Conservation (phyloP, 2,329 filamentous ascomycete species). For the Clathrospora elynae region DNA sequence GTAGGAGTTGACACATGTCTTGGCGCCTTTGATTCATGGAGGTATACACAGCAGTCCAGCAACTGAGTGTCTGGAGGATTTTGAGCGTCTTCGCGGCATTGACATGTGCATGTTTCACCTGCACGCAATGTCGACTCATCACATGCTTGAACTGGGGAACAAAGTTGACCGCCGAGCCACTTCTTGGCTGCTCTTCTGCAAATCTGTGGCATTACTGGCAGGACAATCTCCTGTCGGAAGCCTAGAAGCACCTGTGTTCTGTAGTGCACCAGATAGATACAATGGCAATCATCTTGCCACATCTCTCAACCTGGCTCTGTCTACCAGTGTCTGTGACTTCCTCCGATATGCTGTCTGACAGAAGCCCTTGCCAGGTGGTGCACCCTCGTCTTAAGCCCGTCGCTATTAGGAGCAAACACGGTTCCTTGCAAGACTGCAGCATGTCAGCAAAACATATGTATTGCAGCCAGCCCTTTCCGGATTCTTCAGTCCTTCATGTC, state of each 20-base stretch:
- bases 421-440: conserved; percentile 17
- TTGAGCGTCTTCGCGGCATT: conserved; percentile 6
- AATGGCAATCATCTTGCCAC: conserved; percentile 8
- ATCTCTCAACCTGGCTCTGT: not conserved
- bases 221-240: conserved; percentile 5
- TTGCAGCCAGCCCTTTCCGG: conserved; percentile 21
- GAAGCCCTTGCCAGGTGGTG: conserved; percentile 25
- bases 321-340: not conserved
- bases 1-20: conserved; percentile 21
- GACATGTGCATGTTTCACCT: not conserved
- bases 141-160: conserved; percentile 6
- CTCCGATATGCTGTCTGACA: conserved; percentile 1
- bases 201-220: conserved; percentile 3
- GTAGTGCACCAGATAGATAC: conserved; percentile 9
- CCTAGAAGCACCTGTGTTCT: conserved; percentile 3
- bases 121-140: not conserved
- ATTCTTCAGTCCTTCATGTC: conserved; percentile 30
- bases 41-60: not conserved
- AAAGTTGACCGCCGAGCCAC: conserved; percentile 1
- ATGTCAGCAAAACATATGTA: conserved; percentile 33
- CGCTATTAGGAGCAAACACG: conserved; percentile 17
- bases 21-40: conserved; percentile 7
- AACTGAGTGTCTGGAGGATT: not conserved
- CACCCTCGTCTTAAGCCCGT: conserved; percentile 14
- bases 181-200: conserved; percentile 11